Conservation (phyloP, 805 yeast species). For the Metschnikowia gelsemii region DNA sequence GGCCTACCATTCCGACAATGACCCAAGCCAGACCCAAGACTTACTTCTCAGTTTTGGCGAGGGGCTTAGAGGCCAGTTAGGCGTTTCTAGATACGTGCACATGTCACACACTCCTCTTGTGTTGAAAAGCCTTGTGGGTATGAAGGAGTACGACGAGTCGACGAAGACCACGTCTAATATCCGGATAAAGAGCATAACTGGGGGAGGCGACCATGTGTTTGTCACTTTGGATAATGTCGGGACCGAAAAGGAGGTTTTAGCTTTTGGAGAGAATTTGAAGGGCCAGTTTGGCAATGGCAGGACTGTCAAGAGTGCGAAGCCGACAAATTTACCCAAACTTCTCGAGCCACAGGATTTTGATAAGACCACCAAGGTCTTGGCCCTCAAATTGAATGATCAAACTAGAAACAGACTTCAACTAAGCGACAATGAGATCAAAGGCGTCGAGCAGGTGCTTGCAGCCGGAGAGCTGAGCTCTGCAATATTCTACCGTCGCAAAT, state of each 20-base stretch:
- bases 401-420: constrained; percentile 49
- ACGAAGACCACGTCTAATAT: constrained; percentile 8
- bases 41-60: constrained; percentile 69
- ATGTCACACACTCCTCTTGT: constrained; percentile 66
- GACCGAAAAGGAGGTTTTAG: constrained; percentile 53
- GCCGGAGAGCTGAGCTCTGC: constrained; percentile 67
- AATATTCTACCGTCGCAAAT: constrained; percentile 50
- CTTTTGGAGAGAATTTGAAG: constrained; percentile 81
- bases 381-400: constrained; percentile 32
- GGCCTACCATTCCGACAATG: constrained; percentile 22
- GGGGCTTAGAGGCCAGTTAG: constrained; percentile 84
- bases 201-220: constrained; percentile 66
- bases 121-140: constrained; percentile 30
- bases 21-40: constrained; percentile 21
- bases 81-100: constrained; percentile 73
- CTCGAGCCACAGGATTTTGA: constrained; percentile 51
- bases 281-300: constrained; percentile 89
- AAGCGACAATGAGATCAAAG: constrained; percentile 25
- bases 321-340: constrained; percentile 52
- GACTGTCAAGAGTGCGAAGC: constrained; percentile 55
- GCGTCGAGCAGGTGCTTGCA: constrained; percentile 53
- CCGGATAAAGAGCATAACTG: constrained; percentile 43
- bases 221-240: constrained; percentile 53
- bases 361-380: constrained; percentile 24
- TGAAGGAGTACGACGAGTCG: constrained; percentile 20